Conservation (phyloP, 2,329 filamentous ascomycete genomes). For the Erysiphe pisi region DNA sequence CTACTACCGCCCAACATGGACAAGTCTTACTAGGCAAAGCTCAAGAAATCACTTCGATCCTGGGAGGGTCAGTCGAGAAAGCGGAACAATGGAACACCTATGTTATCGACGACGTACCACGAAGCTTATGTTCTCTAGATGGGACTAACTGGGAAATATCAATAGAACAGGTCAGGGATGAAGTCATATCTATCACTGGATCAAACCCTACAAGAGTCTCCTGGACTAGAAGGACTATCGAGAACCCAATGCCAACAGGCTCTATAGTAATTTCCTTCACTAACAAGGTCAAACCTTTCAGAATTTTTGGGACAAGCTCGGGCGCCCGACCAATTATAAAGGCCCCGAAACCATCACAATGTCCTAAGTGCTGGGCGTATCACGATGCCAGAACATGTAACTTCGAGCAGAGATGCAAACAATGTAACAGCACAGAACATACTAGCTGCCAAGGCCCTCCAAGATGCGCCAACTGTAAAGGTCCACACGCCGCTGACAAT, state of each 20-base stretch:
- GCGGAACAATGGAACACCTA: background rate
- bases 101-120: background rate
- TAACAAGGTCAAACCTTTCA: background rate
- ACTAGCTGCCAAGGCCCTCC: background rate
- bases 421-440: background rate
- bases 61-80: background rate
- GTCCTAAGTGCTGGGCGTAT: too few species aligned
- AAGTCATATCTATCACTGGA: background rate
- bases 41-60: background rate
- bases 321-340: background rate
- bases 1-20: background rate
- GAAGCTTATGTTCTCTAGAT: background rate
- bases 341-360: background rate
- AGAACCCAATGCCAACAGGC: background rate
- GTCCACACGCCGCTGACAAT: background rate
- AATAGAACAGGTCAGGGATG: background rate
- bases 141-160: background rate
- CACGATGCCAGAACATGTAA: constrained; percentile 21
- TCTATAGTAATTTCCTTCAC: background rate
- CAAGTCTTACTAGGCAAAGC: background rate
- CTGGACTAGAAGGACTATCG: background rate
- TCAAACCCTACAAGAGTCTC: background rate
- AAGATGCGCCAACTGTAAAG: background rate
- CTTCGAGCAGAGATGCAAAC: background rate
- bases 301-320: background rate